Conservation (phyloP, 177 flowering plant genomes). For the Vitis hybrid region DNA sequence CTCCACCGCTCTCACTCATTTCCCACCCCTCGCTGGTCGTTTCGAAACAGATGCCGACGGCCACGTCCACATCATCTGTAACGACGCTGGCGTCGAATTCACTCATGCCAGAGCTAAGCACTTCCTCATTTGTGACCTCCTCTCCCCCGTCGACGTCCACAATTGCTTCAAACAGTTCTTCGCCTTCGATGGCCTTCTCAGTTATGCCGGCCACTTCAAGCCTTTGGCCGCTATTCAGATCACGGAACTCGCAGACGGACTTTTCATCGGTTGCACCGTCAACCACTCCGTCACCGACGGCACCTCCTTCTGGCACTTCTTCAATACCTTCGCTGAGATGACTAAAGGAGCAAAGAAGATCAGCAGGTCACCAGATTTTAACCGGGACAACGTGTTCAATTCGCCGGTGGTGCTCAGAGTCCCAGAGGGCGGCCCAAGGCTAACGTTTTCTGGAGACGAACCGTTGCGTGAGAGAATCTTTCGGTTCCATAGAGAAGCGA, state of each 20-base stretch:
- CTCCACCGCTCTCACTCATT: conserved; percentile 58
- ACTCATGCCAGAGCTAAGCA: conserved; percentile 53
- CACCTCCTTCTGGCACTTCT: conserved; percentile 91
- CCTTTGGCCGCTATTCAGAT: conserved; percentile 78
- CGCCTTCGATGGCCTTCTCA: conserved; percentile 50
- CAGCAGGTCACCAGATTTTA: conserved; percentile 50
- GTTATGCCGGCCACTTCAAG: conserved; percentile 64
- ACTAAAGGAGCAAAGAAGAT: conserved; percentile 34
- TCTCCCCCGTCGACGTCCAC: conserved; percentile 47
- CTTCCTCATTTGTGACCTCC: conserved; percentile 28
- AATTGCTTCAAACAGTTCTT: conserved; percentile 49
- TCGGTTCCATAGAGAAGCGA: conserved; percentile 57
- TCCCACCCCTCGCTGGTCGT: conserved; percentile 89
- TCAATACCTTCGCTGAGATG: conserved; percentile 72
- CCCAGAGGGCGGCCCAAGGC: conserved; percentile 55
- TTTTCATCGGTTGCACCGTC: conserved; percentile 72
- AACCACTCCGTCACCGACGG: conserved; percentile 89
- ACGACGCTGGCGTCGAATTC: conserved; percentile 73
- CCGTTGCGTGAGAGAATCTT: conserved; percentile 71
- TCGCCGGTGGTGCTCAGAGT: conserved; percentile 59
- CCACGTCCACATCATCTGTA: conserved; percentile 59
- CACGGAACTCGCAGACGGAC: conserved; percentile 75
- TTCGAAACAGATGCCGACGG: conserved; percentile 53
- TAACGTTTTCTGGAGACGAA: conserved; percentile 44
- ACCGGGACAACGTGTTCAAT: conserved; percentile 50